Base-by-base conservation (phyloP, 176 grass and related monocot species). In the Carex myosuroides region DNA sequence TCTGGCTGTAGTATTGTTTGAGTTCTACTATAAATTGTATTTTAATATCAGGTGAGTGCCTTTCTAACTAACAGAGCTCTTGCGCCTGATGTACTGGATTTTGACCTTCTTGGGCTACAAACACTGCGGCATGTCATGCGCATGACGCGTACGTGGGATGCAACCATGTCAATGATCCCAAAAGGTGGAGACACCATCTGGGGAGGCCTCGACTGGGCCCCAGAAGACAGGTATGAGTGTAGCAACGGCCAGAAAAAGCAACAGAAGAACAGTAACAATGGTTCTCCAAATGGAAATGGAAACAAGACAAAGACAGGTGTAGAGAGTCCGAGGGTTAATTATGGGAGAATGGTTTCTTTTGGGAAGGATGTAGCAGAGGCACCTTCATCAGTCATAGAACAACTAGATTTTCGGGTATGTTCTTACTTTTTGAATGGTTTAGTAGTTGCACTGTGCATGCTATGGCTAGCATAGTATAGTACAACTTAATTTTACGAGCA, bases 151-250 rank as follows among this genome's bases (percentile, higher is more conserved):
- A 99, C 96, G 82, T 99, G 96, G 96, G 96, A 99, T 84, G 93
- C 96, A 63, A 95, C 93, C 65, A 99, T 99, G 91, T 99, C 96
- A 65, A 99, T 99, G 96, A 81, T 99, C 65, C 96, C 96, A 62
- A 99, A 93, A 91, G 96, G 96, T n/a, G 96, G 96, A 13, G 96
- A 99, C 29, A 95, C 91, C 61, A 99, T 99, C 85, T 99, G 96
- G 96, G 96, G 96, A 75, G 87, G 64, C 86, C 80, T 94, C 22
- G 88, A 99, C 89, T 92, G 86, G 93, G 88, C 93, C 86, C 93
- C 96, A 65, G 93, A 99, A 85, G 91, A 94, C 20, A 89, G 88
- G 2, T 66, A 85, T 73, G 83, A 79, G 66, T 99, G 95, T 90
- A 90, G 58, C 70, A 63, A 86, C 59, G 55, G 57, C 5, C 79